These are phyloP conservation scores for Alternaria burnsii DNA, from an alignment of 2,329 filamentous ascomycete species.

Conservation along the genomic window DNA sequence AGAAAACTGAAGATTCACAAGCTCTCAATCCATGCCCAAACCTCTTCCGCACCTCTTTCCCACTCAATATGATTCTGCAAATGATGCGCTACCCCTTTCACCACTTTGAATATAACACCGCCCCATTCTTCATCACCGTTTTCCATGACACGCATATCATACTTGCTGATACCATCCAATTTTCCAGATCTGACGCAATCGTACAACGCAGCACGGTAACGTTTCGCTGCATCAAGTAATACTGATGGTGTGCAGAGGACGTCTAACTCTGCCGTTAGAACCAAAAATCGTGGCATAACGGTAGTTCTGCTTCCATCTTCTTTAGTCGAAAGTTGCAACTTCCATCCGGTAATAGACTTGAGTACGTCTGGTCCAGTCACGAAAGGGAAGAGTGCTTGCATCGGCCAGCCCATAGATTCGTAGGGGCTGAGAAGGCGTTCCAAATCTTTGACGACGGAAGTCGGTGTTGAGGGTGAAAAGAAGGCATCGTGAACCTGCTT, in stretches of 20 bases:
- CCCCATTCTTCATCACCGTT: slow-evolving; percentile 5
- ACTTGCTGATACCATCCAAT: slow-evolving; percentile 35
- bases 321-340: slow-evolving; percentile 48
- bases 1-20: neutral
- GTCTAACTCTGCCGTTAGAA: slow-evolving; percentile 38
- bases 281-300: slow-evolving; percentile 25
- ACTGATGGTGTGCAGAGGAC: slow-evolving; percentile 40
- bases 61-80: slow-evolving; percentile 63
- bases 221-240: slow-evolving; percentile 49
- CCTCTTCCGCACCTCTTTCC: slow-evolving; percentile 57
- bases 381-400: slow-evolving; percentile 59
- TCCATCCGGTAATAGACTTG: slow-evolving; percentile 43
- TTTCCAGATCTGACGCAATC: slow-evolving; percentile 43
- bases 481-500: slow-evolving; percentile 60
- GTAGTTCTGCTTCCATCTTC: neutral
- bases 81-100: slow-evolving; percentile 61
- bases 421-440: slow-evolving; percentile 57
- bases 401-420: slow-evolving; percentile 63
- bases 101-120: slow-evolving; percentile 55
- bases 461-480: slow-evolving; percentile 58
- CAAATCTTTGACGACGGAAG: slow-evolving; percentile 54
- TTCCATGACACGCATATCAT: slow-evolving; percentile 7
- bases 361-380: slow-evolving; percentile 54
- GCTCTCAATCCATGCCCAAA: slow-evolving; percentile 54
- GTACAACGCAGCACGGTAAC: slow-evolving; percentile 49